A percentile compares a stretch with the other conserved stretches of the same genome.
Evolutionary conservation across 306 rosid species (phyloP).

Genomic region (Vicia villosa): DNA sequence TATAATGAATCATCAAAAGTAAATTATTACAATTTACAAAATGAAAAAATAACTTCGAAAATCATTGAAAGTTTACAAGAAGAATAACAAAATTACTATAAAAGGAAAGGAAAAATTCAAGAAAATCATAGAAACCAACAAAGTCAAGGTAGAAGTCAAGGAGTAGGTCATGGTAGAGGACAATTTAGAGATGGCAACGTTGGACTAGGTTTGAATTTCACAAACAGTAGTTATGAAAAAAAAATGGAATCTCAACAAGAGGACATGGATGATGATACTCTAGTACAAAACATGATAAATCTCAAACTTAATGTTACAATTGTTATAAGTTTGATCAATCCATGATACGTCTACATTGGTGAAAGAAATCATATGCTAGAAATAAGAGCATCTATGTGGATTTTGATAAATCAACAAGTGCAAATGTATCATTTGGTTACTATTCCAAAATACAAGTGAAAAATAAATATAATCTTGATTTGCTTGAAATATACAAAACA

Average conservation of each 20-base stretch:
- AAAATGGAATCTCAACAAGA: neutral
- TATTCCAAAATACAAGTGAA: too few species aligned
- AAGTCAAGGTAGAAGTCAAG: neutral
- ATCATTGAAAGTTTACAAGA: neutral
- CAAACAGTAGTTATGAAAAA: neutral
- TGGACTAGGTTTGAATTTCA: neutral
- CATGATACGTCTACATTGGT: too few species aligned
- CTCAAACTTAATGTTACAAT: neutral
- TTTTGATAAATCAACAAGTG: too few species aligned
- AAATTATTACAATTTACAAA: conserved; percentile 20
- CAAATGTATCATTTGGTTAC: too few species aligned
- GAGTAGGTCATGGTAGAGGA: neutral
- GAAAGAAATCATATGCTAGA: too few species aligned
- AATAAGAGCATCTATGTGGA: too few species aligned
- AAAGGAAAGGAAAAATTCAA: neutral
- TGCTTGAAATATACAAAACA: too few species aligned
- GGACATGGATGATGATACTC: neutral
- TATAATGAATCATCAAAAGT: neutral
- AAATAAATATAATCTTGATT: too few species aligned
- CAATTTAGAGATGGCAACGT: neutral
- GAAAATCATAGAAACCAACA: neutral
- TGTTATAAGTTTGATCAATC: neutral
- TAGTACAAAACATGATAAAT: neutral
- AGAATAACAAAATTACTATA: neutral
- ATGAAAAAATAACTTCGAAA: neutral